A percentile compares a stretch with the other conserved stretches of the same genome.
These are phyloP conservation scores for Flaveria sonorensis DNA, from an alignment of 129 eudicot genomes.

Conservation along the genomic window DNA sequence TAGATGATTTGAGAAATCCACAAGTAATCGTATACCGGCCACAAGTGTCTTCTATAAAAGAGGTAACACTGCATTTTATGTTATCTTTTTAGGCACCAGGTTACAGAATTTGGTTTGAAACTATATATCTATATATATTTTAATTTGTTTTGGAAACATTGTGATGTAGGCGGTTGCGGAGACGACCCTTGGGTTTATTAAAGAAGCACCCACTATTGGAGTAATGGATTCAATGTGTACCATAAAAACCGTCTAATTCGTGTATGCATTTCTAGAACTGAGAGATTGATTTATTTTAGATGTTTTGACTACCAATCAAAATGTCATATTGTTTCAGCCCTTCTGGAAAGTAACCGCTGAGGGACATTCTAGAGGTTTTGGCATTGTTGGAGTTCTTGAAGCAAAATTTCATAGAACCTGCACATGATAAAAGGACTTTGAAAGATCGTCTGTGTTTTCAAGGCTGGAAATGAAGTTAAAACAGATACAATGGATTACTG, in stretches of 20 bases:
- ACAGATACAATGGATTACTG: constrained; percentile 91
- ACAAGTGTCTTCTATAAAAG: constrained; percentile 45
- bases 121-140: background rate
- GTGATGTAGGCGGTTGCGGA: constrained; percentile 61
- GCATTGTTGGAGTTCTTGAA: constrained; percentile 96
- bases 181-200: constrained; percentile 81
- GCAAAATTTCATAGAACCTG: constrained; percentile 98
- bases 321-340: constrained; percentile 53
- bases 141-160: constrained; percentile 1
- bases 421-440: constrained; percentile 98
- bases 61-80: constrained; percentile 46
- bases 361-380: constrained; percentile 72
- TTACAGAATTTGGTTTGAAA: background rate
- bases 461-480: constrained; percentile 75
- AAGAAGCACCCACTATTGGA: constrained; percentile 73
- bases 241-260: constrained; percentile 95
- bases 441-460: constrained; percentile 70
- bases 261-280: constrained; percentile 46
- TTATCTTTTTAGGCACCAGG: background rate
- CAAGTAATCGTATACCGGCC: constrained; percentile 63
- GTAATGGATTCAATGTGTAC: constrained; percentile 85
- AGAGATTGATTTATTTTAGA: background rate
- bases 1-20: constrained; percentile 54
- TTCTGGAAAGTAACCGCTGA: constrained; percentile 92
- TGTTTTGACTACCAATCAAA: constrained; percentile 1